Conservation (phyloP, 2,329 filamentous ascomycete species). For the Reticulascus tulasneorum region DNA sequence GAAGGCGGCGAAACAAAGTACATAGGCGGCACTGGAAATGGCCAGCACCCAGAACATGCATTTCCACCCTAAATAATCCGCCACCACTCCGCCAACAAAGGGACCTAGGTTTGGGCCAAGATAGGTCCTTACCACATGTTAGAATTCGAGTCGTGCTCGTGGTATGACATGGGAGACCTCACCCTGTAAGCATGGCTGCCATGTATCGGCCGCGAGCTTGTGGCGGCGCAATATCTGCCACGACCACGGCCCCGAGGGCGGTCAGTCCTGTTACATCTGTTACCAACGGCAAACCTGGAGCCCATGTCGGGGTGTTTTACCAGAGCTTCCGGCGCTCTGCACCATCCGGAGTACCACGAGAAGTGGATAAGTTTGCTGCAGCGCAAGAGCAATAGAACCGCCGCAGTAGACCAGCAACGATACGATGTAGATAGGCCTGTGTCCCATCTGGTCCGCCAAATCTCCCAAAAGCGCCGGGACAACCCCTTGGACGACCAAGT, state of each 20-base stretch:
- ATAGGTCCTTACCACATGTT: not conserved
- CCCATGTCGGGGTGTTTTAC: not conserved
- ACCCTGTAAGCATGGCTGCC: constrained; percentile 2
- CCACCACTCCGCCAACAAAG: not conserved
- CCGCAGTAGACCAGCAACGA: not conserved
- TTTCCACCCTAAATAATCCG: not conserved
- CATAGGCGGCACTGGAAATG: constrained; percentile 1
- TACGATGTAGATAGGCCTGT: constrained; percentile 1
- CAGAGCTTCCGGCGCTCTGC: not conserved
- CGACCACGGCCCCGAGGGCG: constrained; percentile 1
- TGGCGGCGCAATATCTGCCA: not conserved
- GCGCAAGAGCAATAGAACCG: constrained; percentile 5
- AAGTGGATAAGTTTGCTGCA: not conserved
- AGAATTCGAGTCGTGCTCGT: too few relatives aligned
- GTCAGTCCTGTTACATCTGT: not conserved
- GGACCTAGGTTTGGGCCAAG: not conserved
- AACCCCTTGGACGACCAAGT: constrained; percentile 40
- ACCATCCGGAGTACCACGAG: not conserved
- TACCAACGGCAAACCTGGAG: not conserved
- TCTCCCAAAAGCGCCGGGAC: constrained; percentile 36
- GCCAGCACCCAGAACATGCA: constrained; percentile 4
- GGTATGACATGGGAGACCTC: too few relatives aligned
- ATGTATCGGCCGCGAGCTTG: not conserved
- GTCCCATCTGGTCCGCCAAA: constrained; percentile 28
- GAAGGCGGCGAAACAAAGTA: constrained; percentile 16